Base-by-base conservation (phyloP, 148 eudicot species). In the Gaultheria prostrata region DNA sequence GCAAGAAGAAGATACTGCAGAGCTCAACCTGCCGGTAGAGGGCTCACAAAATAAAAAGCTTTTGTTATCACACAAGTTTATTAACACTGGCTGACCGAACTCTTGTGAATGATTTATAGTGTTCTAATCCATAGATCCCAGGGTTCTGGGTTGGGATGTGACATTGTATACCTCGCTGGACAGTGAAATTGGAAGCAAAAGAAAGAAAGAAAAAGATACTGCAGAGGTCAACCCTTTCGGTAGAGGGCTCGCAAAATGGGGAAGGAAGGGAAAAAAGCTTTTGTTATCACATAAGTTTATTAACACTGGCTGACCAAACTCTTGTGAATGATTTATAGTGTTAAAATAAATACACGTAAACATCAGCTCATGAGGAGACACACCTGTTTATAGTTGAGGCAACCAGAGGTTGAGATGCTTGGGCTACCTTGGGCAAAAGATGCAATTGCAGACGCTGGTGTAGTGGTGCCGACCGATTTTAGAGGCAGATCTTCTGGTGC, bases 401-500 rank as follows among this genome's bases (percentile, higher is more conserved):
- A 28, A 85, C 77, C 28, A 9, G 84, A 17, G 59, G 78, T 20
- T 70, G 69, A 78, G 45, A 80, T 59, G 84, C 88, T 77, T 57
- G 90, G 76, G 72, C 63, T 83, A 70, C 71, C 91, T 61, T 82
- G 86, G 59, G 53, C 83, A 14, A 87, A 59, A 79, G 82, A 83
- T 76, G 85, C 32, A 65, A 69, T 77, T 6, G 46, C 86, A 77
- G 86, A 75, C 17, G 48, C 35, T 81, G 84, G 84, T 43, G 75
- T 84, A 71, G 83, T 71, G 78, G 63, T 77, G 43, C 86, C 88
- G 48, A 84, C 84, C 13, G 75, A 81, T 79, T 63, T 88, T 61
- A 87, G 85, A 53, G 92, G 87, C 84, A 91, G 92, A 83, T 95
- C 98, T 89, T 97, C 99, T 67, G 93, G 57, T 76, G 99, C 97